Base-by-base conservation (phyloP, 2,329 filamentous ascomycete genomes). In the Pseudocercospora ulei region DNA sequence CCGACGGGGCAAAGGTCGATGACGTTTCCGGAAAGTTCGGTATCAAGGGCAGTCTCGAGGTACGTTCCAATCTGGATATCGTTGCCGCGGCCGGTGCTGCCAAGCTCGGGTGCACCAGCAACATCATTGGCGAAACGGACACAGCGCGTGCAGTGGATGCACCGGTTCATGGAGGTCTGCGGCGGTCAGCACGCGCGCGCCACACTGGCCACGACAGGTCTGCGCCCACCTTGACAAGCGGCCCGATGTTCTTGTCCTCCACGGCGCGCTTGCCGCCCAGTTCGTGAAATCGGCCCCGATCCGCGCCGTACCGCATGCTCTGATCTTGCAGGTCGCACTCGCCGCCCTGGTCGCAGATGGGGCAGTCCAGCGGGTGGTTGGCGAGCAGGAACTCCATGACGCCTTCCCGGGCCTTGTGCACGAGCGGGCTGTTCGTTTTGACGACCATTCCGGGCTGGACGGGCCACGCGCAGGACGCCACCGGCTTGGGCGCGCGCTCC, bases 261-360 rank as follows among this genome's bases (percentile, higher is more conserved):
- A 95, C 87, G 16, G 86, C 90, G 70, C 90, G 83, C 75, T 98
- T 98, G 66, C 90, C 90, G 39, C 76, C 79, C 58, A 92, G 67
- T 66, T 98, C 90, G 68, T 98, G 90, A 70, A 98, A 98, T 56
- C 90, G 82, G 47, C 90, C 90, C 61, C 90, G 77, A 67, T 98
- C 90, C 49, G 81, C 83, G 58, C 90, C 90, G 62, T 98, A 98
- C 65, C 90, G 77, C 88, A 98, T 96, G 39, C 88, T 96, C 72
- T 98, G 90, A 64, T 98, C 90, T 68, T 98, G 90, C 46, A 98
- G 77, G 71, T 98, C 90, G 66, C 90, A 98, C 66, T 98, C 90
- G 61, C 90, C 90, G 70, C 90, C 90, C 67, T 98, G 90, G 66
- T 98, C 90, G 70, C 90, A 98, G 62, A 98, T 85, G 31, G 87